A percentile compares a stretch with the other conserved stretches of the same genome.
These are phyloP conservation scores for Mallotus repandus DNA, from an alignment of 441 rosid genomes.

Conservation along the genomic window DNA sequence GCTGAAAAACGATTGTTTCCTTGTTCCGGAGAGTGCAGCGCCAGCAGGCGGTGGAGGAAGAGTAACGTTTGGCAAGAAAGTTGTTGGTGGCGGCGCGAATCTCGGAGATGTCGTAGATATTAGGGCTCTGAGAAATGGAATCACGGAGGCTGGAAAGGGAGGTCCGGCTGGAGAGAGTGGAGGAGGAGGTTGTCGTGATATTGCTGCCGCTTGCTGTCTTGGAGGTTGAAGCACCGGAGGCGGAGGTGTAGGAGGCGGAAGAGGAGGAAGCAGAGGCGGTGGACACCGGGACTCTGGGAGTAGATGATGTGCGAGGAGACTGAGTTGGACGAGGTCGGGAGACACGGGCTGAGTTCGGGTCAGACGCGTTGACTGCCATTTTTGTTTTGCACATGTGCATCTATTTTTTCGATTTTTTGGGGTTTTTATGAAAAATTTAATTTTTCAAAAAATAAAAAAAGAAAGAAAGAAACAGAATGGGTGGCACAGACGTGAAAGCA, in stretches of 20 bases:
- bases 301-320: neutral
- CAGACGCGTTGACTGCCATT: constrained; percentile 62
- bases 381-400: constrained; percentile 60
- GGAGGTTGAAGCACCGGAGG: constrained; percentile 21
- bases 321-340: constrained; percentile 19
- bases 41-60: constrained; percentile 63
- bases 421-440: too few relatives aligned
- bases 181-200: constrained; percentile 35
- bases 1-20: constrained; percentile 65
- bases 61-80: constrained; percentile 64
- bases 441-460: too few relatives aligned
- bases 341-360: constrained; percentile 26
- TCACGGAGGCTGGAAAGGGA: constrained; percentile 72
- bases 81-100: constrained; percentile 83
- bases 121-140: constrained; percentile 62
- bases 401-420: too few relatives aligned
- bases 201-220: constrained; percentile 20
- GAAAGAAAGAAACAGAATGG: too few relatives aligned
- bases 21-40: constrained; percentile 62
- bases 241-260: constrained; percentile 6
- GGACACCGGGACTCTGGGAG: neutral
- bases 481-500: too few relatives aligned
- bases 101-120: constrained; percentile 73
- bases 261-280: constrained; percentile 21
- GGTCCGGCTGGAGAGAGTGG: constrained; percentile 39